Percentiles rank a stretch among this genome's conserved stretches.
phyloP scores from a whole-genome alignment of 495 filamentous ascomycete genomes.

The Penicillium goetzii region DNA sequence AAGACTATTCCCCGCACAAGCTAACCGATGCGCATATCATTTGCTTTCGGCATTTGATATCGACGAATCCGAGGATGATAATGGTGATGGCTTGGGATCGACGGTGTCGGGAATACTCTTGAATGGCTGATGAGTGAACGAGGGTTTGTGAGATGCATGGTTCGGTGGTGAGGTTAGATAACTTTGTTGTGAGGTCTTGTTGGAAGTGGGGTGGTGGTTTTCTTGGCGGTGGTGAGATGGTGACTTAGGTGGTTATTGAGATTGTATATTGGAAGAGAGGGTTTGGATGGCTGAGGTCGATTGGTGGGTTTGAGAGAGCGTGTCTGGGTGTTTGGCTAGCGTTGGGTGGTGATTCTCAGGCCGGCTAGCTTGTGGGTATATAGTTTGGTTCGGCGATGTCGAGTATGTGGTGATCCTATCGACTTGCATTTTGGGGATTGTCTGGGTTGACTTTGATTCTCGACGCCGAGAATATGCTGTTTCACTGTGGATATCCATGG shows the following conservation, averaged over 20 bases:
- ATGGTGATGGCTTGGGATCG: not conserved
- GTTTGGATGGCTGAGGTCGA: not conserved
- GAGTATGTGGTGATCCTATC: not conserved
- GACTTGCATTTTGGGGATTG: not conserved
- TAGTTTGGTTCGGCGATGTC: not conserved
- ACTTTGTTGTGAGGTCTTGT: constrained; percentile 17
- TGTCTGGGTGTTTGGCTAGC: not conserved
- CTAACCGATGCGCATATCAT: constrained; percentile 10
- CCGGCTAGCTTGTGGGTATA: not conserved
- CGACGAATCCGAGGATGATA: constrained; percentile 26
- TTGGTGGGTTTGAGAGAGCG: not conserved
- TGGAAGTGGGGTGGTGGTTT: not conserved
- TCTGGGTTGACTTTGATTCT: not conserved
- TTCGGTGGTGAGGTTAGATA: constrained; percentile 18
- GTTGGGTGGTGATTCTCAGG: not conserved
- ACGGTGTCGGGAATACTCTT: not conserved
- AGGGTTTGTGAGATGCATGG: not conserved
- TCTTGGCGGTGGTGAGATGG: not conserved
- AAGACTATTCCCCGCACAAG: constrained; percentile 26
- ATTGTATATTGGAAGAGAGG: not conserved
- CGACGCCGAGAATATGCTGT: not conserved
- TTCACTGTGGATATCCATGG: not conserved
- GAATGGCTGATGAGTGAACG: not conserved
- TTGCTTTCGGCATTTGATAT: constrained; percentile 16
- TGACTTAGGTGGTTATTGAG: not conserved